Evolutionary conservation across 2,329 filamentous ascomycete genomes (phyloP).

Genomic region (Phyllosticta ampelicida): DNA sequence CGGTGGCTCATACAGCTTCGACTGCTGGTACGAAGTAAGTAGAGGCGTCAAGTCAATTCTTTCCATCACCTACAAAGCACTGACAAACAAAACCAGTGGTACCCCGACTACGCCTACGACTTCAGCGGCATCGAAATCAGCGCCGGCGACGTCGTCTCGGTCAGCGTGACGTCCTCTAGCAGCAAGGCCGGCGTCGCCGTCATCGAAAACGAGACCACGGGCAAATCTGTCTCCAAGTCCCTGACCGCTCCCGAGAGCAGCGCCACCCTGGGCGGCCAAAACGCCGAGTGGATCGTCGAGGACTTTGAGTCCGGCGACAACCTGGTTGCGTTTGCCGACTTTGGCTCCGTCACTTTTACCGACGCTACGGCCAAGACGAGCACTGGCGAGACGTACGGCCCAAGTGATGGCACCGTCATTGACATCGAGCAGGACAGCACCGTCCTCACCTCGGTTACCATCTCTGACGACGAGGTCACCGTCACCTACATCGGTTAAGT

Average conservation of each 20-base stretch:
- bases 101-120: conserved; percentile 45
- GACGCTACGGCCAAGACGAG: conserved; percentile 1
- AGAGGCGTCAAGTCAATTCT: not conserved
- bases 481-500: conserved; percentile 5
- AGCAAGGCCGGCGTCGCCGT: conserved; percentile 35
- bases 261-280: conserved; percentile 6
- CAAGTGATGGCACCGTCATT: conserved; percentile 32
- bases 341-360: conserved; percentile 8
- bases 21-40: conserved; percentile 40
- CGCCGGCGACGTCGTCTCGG: conserved; percentile 34
- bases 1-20: conserved; percentile 28
- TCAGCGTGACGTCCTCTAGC: conserved; percentile 29
- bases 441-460: conserved; percentile 8
- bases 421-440: conserved; percentile 35
- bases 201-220: conserved; percentile 43
- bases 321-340: conserved; percentile 8
- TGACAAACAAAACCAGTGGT: not conserved
- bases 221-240: conserved; percentile 41
- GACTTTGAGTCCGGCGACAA: conserved; percentile 5
- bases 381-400: conserved; percentile 17
- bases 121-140: conserved; percentile 33
- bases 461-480: not conserved
- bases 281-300: conserved; percentile 12
- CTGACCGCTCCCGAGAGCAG: conserved; percentile 24
- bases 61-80: not conserved